Evolutionary conservation across 106 monocot genomes (phyloP), one percentile per base, ranked within the genome.

Genomic region (Triglochin maritima): DNA sequence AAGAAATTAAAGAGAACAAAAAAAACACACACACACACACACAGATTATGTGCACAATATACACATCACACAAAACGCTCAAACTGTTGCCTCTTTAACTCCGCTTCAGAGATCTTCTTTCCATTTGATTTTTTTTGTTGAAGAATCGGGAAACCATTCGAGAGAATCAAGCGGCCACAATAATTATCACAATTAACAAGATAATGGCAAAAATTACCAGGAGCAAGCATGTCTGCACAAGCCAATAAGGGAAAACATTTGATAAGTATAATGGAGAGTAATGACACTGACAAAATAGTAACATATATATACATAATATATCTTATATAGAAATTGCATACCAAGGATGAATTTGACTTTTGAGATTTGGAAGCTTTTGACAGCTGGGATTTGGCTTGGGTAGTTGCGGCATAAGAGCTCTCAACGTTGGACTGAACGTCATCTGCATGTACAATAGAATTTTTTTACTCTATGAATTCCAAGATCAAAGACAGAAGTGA

Each of bases 331-430:
- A 11, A 53, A 13, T 17, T 16, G 15, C 60, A 49, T 86, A 93
- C 89, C 83, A 93, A 47, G 11, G 88, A 93, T n/a, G 89, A 93
- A 17, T 84, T 88, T 62, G 82, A 89, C 70, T 78, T 93, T 48
- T 86, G 83, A 13, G 74, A 75, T 78, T 89, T 86, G 7, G 89
- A 66, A 56, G 88, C 89, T 67, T 80, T 86, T 6, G 59, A 55
- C 29, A 89, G 82, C 63, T 89, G 88, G 17, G 60, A 63, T 63
- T 86, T 93, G 48, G 76, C 93, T 70, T 87, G 85, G 62, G 69
- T 42, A 6, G 90, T 87, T 46, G 85, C 83, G 12, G 79, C 83
- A 17, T 58, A 71, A 7, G 87, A 83, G 68, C 67, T 87, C 43
- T 85, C 87, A 44, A 87, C 82, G 62, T 95, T 71, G 56, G 85